A percentile compares a stretch with the other conserved stretches of the same genome.
Conservation (phyloP, 2,329 filamentous ascomycete genomes). For the Aureobasidium sp. region DNA sequence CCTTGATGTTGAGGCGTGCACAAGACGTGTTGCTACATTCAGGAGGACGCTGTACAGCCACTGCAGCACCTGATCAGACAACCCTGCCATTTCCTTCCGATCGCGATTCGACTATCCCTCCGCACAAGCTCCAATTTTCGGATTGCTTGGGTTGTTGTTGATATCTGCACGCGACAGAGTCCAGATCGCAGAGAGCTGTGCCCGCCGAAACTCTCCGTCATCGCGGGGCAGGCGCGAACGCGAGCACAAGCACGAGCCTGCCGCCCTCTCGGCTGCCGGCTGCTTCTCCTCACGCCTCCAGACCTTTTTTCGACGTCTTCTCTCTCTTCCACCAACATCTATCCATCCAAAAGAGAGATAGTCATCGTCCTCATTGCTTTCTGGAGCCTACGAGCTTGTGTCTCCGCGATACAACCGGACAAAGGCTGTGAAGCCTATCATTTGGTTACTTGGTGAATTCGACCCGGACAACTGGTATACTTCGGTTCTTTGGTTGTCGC, state of each 20-base stretch:
- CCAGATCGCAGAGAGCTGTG: background rate
- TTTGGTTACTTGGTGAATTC: background rate
- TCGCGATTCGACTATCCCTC: background rate
- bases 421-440: background rate
- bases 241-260: background rate
- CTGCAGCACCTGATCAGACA: conserved; percentile 83
- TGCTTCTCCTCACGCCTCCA: background rate
- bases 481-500: background rate
- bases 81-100: conserved; percentile 45
- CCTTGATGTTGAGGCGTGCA: background rate
- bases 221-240: background rate
- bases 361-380: background rate
- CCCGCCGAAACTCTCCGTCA: conserved; percentile 7
- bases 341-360: background rate
- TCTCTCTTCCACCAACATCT: background rate
- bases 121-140: background rate
- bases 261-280: background rate
- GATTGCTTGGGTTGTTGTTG: background rate
- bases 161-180: background rate
- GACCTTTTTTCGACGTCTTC: conserved; percentile 1
- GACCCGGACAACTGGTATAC: background rate
- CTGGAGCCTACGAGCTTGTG: background rate
- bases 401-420: no score
- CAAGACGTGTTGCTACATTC: background rate
- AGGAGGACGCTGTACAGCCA: conserved; percentile 85